Conservation (phyloP, 257 asterid species). For the Solanum megistacrolobum region DNA sequence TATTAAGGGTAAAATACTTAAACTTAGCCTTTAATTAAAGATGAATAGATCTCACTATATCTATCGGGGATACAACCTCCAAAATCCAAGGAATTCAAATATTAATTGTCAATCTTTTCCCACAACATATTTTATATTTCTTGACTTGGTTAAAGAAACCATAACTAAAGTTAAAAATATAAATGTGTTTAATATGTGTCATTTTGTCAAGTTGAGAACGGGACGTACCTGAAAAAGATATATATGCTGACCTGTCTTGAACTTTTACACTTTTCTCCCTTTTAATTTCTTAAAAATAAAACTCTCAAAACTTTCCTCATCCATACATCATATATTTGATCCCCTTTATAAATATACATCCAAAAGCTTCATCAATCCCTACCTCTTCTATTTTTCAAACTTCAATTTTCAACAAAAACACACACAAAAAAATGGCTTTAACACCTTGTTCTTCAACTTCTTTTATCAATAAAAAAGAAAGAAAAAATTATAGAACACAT, state of each 20-base stretch:
- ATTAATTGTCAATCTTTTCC: not conserved
- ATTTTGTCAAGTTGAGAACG: not conserved
- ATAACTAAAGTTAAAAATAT: not conserved
- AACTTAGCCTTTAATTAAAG: not conserved
- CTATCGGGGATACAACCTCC: not conserved
- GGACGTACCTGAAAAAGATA: not conserved
- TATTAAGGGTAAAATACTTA: not conserved
- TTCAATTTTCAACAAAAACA: not conserved
- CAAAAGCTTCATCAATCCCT: slow-evolving; percentile 22
- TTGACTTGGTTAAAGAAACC: not conserved
- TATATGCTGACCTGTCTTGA: slow-evolving; percentile 17
- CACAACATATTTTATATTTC: not conserved
- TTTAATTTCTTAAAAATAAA: slow-evolving; percentile 10
- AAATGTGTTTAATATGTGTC: not conserved
- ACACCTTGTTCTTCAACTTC: slow-evolving; percentile 66
- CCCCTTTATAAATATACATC: slow-evolving; percentile 33
- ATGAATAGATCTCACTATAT: not conserved
- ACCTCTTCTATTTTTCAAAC: slow-evolving; percentile 3
- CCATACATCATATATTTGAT: slow-evolving; percentile 8
- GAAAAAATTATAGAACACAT: slow-evolving; percentile 24
- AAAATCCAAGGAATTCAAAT: not conserved
- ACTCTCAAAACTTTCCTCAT: slow-evolving; percentile 34
- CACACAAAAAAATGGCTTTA: slow-evolving; percentile 42
- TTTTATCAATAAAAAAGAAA: slow-evolving; percentile 43
- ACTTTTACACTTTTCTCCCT: slow-evolving; percentile 40